Base-by-base conservation (phyloP, 176 grass and related monocot species). In the Thalia dealbata region DNA sequence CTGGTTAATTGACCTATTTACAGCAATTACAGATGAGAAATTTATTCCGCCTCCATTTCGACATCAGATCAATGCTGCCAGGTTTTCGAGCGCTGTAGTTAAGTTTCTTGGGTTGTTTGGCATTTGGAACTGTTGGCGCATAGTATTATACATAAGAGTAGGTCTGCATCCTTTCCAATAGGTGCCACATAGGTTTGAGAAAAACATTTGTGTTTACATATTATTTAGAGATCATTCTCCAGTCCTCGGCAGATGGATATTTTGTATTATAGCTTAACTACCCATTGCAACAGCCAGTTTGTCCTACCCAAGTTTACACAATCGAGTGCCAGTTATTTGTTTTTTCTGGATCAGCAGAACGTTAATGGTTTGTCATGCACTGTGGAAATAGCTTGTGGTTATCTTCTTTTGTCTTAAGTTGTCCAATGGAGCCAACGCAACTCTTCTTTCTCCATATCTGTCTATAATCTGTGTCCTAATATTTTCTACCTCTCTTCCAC, bases 1-100 rank as follows among this genome's bases (percentile, higher is more conserved):
- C 95, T 51, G 90, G 90, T 63, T 99, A 78, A 87, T 76, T 51
- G 9, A 43, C 19, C 35, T 12, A 12, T 68, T 42, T 68, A 12
- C 32, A 23, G 14, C 12, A 22, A 27, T 30, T 14, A 14, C 24
- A 28, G 11, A 14, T 28, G 3, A 12, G 32, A 68, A 68, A 44
- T 23, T 42, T 14, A 32, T 43, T 44, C 7, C 8, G 10, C n/a
- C 22, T 32, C 7, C 65, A 13, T 18, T 68, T 23, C 19, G 11
- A 0, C 7, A 8, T 68, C 10, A 6, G 38, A 43, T n/a, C 18
- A 23, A 1, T 22, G 65, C 7, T 44, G 35, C 19, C 0, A 13
- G 18, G 13, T 68, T 21, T 6, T 38, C 32, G 4, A 38, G 32
- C 32, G 32, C 32, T 2, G 4, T 4, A 38, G 32, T 38, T 38